phyloP scores from a whole-genome alignment of 78 protist species.

The Dictyostelium intermedium region DNA sequence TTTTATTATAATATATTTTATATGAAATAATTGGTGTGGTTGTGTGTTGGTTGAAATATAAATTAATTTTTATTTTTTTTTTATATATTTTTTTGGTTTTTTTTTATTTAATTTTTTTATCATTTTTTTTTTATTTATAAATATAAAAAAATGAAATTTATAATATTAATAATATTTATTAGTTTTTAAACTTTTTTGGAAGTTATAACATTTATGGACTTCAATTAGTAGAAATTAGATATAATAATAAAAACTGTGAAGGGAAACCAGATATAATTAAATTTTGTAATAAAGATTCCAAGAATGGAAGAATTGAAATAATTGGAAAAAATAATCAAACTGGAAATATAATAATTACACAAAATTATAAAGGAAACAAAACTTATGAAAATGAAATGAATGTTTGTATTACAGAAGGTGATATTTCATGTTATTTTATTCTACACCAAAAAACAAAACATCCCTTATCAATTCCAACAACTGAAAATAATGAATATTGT shows the following conservation, averaged over 20 bases:
- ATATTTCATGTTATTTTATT: neutral
- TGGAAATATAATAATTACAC: neutral
- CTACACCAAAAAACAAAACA: neutral
- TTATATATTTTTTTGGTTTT: too few relatives aligned
- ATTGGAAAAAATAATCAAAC: neutral
- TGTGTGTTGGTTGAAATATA: too few relatives aligned
- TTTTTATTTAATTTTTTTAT: too few relatives aligned
- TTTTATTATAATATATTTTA: too few relatives aligned
- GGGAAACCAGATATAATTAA: neutral
- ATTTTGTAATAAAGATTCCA: neutral
- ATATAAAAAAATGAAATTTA: neutral
- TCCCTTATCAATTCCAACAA: neutral
- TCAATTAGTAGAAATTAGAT: neutral
- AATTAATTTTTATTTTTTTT: too few relatives aligned
- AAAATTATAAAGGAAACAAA: neutral
- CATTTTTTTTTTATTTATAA: too few relatives aligned
- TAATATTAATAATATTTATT: neutral
- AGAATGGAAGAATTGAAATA: neutral
- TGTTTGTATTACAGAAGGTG: neutral
- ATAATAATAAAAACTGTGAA: neutral
- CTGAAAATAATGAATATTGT: neutral
- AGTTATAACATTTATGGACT: neutral
- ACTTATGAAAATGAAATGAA: neutral
- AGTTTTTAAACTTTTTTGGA: neutral
- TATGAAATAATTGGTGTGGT: too few relatives aligned